Conservation (phyloP, 2,329 filamentous ascomycete species). For the Xylariomycetidae sp. region DNA sequence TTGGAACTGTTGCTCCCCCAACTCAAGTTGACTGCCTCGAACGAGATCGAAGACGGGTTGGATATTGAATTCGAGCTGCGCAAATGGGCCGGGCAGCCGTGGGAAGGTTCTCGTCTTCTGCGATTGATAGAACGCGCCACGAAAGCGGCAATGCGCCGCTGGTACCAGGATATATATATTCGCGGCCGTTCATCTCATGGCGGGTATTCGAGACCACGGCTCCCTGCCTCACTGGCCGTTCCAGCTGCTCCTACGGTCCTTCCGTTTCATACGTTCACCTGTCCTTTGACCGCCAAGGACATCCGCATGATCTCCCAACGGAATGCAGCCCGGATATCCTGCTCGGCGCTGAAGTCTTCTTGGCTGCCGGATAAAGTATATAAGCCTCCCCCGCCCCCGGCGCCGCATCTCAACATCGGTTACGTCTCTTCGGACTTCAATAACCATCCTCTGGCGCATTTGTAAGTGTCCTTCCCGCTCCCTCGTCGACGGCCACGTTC, state of each 20-base stretch:
- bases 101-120: slow-evolving; percentile 84
- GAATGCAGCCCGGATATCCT: slow-evolving; percentile 89
- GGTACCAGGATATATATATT: slow-evolving; percentile 81
- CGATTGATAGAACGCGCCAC: slow-evolving; percentile 80
- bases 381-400: slow-evolving; percentile 77
- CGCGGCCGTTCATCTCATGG: slow-evolving; percentile 50
- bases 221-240: slow-evolving; percentile 69
- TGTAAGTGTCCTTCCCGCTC: slow-evolving; percentile 48
- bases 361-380: slow-evolving; percentile 84
- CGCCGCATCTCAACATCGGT: slow-evolving; percentile 80
- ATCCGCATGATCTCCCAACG: slow-evolving; percentile 92
- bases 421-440: slow-evolving; percentile 99
- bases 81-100: slow-evolving; percentile 68
- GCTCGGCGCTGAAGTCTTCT: slow-evolving; percentile 76
- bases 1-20: slow-evolving; percentile 48
- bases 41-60: slow-evolving; percentile 27
- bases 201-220: slow-evolving; percentile 66
- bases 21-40: slow-evolving; percentile 35
- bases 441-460: slow-evolving; percentile 90
- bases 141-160: slow-evolving; percentile 72
- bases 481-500: not conserved
- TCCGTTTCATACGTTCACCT: slow-evolving; percentile 97
- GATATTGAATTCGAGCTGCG: slow-evolving; percentile 38
- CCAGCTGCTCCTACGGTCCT: slow-evolving; percentile 90
- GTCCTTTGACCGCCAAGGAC: slow-evolving; percentile 83